Evolutionary conservation across 306 rosid genomes (phyloP).

Genomic region (Casuarina cunninghamiana): DNA sequence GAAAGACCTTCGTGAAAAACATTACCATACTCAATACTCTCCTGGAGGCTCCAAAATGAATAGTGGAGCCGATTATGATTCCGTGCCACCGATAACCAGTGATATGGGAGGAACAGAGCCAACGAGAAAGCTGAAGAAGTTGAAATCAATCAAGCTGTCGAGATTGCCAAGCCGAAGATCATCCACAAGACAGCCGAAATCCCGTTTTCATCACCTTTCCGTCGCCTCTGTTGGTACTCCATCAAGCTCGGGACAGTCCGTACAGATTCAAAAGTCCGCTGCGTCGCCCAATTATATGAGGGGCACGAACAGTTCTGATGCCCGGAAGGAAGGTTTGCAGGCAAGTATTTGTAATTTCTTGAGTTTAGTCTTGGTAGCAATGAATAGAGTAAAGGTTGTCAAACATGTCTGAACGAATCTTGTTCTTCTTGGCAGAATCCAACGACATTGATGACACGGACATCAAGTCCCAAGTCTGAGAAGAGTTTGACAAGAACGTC

Average conservation of each 20-base stretch:
- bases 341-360: conserved; percentile 33
- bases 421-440: conserved; percentile 49
- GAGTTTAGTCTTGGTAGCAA: not conserved
- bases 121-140: conserved; percentile 54
- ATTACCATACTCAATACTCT: conserved; percentile 7
- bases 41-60: not conserved
- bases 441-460: conserved; percentile 27
- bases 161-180: conserved; percentile 55
- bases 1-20: not conserved
- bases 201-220: conserved; percentile 28
- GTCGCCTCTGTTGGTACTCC: conserved; percentile 21
- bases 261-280: conserved; percentile 32
- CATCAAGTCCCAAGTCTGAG: conserved; percentile 24
- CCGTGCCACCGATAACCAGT: not conserved
- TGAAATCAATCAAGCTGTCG: conserved; percentile 57
- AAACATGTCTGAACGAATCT: not conserved
- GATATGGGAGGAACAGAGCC: conserved; percentile 34
- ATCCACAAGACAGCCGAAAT: conserved; percentile 35
- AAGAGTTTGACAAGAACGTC: conserved; percentile 51
- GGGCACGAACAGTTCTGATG: conserved; percentile 51
- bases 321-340: conserved; percentile 52
- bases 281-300: conserved; percentile 58
- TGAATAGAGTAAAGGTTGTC: conserved; percentile 18
- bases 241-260: conserved; percentile 28
- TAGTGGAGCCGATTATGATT: conserved; percentile 8